Percentiles rank a stretch among this genome's conserved stretches.
phyloP scores from a whole-genome alignment of 257 asterid species.

The Solanum infundibuliforme region DNA sequence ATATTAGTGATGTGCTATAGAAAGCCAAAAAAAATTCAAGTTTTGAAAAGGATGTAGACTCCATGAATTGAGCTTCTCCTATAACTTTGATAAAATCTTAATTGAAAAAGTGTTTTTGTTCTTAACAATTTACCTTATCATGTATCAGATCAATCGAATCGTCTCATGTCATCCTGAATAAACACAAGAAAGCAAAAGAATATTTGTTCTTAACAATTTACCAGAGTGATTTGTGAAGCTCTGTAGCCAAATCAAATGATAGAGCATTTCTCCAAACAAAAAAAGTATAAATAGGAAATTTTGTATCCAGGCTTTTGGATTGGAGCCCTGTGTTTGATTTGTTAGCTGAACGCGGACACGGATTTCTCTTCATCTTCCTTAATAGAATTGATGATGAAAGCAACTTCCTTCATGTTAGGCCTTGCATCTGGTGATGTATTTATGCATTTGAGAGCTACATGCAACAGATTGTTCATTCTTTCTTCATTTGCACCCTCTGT shows the following conservation, averaged over 20 bases:
- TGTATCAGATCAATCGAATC: neutral
- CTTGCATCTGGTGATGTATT: conserved; percentile 27
- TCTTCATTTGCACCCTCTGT: conserved; percentile 52
- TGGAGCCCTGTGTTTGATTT: neutral
- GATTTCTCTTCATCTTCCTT: conserved; percentile 50
- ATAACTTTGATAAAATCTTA: neutral
- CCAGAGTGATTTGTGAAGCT: neutral
- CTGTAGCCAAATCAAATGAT: neutral
- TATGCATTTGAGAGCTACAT: conserved; percentile 55
- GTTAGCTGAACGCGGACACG: neutral
- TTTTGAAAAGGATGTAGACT: neutral
- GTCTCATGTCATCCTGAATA: neutral
- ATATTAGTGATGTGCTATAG: neutral
- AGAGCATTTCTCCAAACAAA: neutral
- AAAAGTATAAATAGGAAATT: neutral
- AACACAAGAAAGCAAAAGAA: neutral
- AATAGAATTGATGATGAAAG: conserved; percentile 30
- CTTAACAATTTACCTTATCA: neutral
- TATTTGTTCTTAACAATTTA: neutral
- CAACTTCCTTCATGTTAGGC: conserved; percentile 43
- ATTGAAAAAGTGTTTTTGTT: neutral
- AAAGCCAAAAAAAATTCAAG: neutral
- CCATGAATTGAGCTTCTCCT: neutral
- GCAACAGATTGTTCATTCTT: conserved; percentile 53
- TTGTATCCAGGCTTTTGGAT: neutral